A percentile compares a stretch with the other conserved stretches of the same genome.
Conservation (phyloP, 2,329 filamentous ascomycete genomes). For the Leptosphaerulina australis region DNA sequence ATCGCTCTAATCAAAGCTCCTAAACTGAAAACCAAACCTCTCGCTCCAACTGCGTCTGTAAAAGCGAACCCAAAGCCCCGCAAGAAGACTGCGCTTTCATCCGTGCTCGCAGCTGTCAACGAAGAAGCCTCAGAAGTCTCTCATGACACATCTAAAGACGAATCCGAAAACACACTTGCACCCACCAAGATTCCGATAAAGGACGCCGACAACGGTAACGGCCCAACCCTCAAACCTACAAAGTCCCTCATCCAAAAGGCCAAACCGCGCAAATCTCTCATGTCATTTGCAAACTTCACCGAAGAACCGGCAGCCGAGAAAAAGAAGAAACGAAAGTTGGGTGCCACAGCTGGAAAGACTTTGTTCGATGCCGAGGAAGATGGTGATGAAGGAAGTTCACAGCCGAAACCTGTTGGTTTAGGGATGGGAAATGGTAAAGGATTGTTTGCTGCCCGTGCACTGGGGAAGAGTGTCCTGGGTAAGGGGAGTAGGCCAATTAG, state of each 20-base stretch:
- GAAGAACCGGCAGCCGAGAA: conserved; percentile 49
- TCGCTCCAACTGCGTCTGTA: conserved; percentile 53
- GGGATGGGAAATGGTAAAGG: conserved; percentile 37
- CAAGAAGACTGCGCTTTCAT: conserved; percentile 47
- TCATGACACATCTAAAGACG: conserved; percentile 42
- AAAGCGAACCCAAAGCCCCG: conserved; percentile 53
- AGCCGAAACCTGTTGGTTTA: conserved; percentile 39
- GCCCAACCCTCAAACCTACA: conserved; percentile 40
- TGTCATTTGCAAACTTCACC: conserved; percentile 52
- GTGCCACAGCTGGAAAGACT: conserved; percentile 65
- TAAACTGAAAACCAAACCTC: conserved; percentile 53
- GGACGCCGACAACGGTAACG: conserved; percentile 38
- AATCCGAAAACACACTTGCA: conserved; percentile 43
- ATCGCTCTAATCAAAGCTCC: conserved; percentile 26
- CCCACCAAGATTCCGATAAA: conserved; percentile 39
- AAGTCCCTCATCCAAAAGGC: conserved; percentile 39
- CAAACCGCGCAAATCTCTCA: conserved; percentile 56
- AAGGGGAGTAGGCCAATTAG: conserved; percentile 40
- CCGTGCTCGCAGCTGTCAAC: conserved; percentile 51
- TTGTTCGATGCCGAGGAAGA: conserved; percentile 63
- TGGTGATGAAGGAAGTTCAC: conserved; percentile 40
- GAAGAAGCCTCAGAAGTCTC: conserved; percentile 49
- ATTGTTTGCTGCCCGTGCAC: conserved; percentile 46
- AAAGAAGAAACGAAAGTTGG: conserved; percentile 71
- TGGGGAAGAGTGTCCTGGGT: conserved; percentile 43